phyloP scores from a whole-genome alignment of 257 asterid genomes.

The Fraxinus quadrangulata region DNA sequence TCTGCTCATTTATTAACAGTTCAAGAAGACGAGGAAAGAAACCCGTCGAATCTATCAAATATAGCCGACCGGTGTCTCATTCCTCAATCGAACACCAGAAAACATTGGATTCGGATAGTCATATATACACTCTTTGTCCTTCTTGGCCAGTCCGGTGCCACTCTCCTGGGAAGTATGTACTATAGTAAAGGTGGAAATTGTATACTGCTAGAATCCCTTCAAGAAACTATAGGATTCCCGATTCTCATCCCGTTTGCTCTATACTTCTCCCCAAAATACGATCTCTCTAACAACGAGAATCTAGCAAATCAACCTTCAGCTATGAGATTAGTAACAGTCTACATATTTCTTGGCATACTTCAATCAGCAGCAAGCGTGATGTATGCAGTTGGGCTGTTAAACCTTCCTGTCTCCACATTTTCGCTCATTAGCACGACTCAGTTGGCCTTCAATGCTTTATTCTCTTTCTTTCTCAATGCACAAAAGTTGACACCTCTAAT shows the following conservation, averaged over 20 bases:
- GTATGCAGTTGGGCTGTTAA: conserved; percentile 47
- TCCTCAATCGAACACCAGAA: conserved; percentile 16
- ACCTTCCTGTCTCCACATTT: conserved; percentile 58
- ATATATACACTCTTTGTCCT: conserved; percentile 40
- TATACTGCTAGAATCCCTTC: conserved; percentile 45
- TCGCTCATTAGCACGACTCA: conserved; percentile 55
- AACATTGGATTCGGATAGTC: conserved; percentile 40
- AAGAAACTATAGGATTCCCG: conserved; percentile 55
- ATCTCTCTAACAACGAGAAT: background rate
- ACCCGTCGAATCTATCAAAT: background rate
- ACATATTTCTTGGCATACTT: conserved; percentile 40
- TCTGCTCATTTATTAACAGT: conserved; percentile 6
- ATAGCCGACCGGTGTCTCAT: background rate
- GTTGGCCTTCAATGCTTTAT: conserved; percentile 58
- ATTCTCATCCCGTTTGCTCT: conserved; percentile 48
- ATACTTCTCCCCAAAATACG: conserved; percentile 11
- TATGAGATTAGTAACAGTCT: conserved; percentile 20
- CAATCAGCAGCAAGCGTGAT: conserved; percentile 35
- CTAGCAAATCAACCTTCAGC: conserved; percentile 24
- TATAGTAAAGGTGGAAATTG: conserved; percentile 58
- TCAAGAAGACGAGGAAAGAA: conserved; percentile 26
- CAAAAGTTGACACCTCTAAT: conserved; percentile 45
- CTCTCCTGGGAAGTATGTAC: conserved; percentile 49
- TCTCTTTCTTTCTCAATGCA: conserved; percentile 47
- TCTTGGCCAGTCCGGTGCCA: conserved; percentile 45